Conservation (phyloP, 2,329 filamentous ascomycete genomes). For the Clarireedia monteithiana region DNA sequence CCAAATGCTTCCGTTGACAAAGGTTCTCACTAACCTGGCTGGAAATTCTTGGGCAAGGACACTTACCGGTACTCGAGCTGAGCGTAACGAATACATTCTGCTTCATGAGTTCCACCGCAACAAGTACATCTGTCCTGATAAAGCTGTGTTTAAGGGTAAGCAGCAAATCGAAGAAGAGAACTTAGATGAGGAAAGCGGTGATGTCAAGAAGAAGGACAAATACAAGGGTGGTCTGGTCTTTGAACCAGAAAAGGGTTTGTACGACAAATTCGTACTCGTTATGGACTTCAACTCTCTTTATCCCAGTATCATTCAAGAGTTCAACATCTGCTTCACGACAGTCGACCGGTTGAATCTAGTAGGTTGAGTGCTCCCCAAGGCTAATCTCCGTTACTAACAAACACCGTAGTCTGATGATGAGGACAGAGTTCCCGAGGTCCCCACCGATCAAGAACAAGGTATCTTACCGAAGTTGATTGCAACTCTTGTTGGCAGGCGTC, state of each 20-base stretch:
- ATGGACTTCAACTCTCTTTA: conserved; percentile 99
- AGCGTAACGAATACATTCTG: conserved; percentile 98
- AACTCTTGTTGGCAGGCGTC: conserved; percentile 79
- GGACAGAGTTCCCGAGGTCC: conserved; percentile 83
- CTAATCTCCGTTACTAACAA: conserved; percentile 12
- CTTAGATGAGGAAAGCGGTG: conserved; percentile 59
- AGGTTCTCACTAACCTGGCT: conserved; percentile 90
- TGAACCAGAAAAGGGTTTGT: conserved; percentile 93
- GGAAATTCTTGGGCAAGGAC: conserved; percentile 98
- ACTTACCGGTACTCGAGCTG: conserved; percentile 87
- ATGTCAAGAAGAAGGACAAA: conserved; percentile 96
- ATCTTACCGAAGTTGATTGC: conserved; percentile 87
- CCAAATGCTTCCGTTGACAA: conserved; percentile 88
- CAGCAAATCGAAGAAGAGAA: conserved; percentile 65
- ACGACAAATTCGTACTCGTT: conserved; percentile 96
- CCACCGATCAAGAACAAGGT: conserved; percentile 67
- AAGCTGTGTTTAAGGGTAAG: conserved; percentile 72
- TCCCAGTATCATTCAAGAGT: conserved; percentile 99
- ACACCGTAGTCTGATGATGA: conserved; percentile 61
- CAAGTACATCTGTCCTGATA: conserved; percentile 97
- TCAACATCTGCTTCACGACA: conserved; percentile 98
- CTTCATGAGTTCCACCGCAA: conserved; percentile 94
- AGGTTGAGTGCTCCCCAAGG: conserved; percentile 31
- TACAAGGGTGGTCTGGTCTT: conserved; percentile 98
- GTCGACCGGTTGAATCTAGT: conserved; percentile 71